Percentiles rank a stretch among this genome's conserved stretches.
Conservation (phyloP, 164 flowering plant species). For the Litsea cubeba region DNA sequence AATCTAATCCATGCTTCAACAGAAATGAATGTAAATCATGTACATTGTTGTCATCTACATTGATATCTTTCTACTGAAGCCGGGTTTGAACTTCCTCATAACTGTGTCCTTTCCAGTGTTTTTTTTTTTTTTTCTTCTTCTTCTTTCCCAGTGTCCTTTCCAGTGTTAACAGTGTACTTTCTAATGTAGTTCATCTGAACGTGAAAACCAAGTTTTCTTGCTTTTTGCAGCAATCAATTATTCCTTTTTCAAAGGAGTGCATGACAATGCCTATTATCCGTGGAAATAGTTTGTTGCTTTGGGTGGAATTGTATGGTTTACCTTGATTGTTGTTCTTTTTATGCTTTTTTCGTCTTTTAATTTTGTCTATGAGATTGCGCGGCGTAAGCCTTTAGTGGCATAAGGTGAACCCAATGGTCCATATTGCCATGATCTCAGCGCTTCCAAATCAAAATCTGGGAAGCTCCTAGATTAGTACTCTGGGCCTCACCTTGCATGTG, state of each 20-base stretch:
- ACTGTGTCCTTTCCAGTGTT: neutral
- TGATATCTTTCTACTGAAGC: slow-evolving; percentile 4
- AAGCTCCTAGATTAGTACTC: too few relatives aligned
- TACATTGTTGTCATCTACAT: slow-evolving; percentile 29
- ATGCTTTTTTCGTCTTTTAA: too few relatives aligned
- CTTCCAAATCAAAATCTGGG: too few relatives aligned
- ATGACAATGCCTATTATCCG: neutral
- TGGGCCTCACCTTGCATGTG: too few relatives aligned
- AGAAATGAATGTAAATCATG: slow-evolving; percentile 46
- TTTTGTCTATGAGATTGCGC: too few relatives aligned
- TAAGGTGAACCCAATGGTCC: too few relatives aligned
- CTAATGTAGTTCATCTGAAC: neutral
- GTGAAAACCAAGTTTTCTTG: neutral
- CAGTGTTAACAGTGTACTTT: neutral
- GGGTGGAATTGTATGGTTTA: too few relatives aligned
- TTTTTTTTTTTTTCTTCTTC: neutral
- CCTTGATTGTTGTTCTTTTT: too few relatives aligned
- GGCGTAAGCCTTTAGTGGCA: too few relatives aligned
- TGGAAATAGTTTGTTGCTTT: neutral
- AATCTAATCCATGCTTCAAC: slow-evolving; percentile 8
- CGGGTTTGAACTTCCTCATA: neutral
- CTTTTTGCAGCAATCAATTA: neutral
- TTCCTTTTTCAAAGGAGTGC: neutral
- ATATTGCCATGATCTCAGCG: too few relatives aligned
- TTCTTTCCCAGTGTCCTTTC: neutral